A percentile compares a stretch with the other conserved stretches of the same genome.
phyloP scores from a whole-genome alignment of 1,139 yeast genomes.

The Protomyces pachydermus region DNA sequence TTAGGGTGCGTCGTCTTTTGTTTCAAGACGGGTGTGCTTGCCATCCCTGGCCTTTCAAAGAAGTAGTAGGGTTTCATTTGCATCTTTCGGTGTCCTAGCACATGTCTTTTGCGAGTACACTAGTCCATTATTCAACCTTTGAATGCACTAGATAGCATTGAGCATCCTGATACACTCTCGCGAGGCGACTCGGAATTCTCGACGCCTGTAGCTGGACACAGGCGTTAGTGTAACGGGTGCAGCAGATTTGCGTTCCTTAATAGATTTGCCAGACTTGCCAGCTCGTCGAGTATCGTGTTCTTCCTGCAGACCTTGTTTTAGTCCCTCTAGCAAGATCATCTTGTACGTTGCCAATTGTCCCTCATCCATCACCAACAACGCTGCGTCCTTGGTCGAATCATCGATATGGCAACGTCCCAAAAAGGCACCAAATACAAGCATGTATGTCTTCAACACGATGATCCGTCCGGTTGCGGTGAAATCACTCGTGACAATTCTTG shows the following conservation, averaged over 20 bases:
- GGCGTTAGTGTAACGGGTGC: background rate
- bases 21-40: conserved; percentile 35
- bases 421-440: background rate
- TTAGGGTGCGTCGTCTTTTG: conserved; percentile 63
- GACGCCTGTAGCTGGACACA: background rate
- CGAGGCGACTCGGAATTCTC: background rate
- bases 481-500: background rate
- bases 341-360: background rate
- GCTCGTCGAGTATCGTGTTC: background rate
- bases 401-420: background rate
- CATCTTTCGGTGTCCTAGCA: background rate
- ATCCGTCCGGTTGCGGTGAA: background rate
- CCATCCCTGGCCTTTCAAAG: conserved; percentile 15
- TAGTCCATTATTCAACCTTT: background rate
- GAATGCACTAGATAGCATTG: background rate
- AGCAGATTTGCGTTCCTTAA: background rate
- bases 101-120: too few species aligned
- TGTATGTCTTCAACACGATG: background rate
- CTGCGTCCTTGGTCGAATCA: background rate
- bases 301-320: background rate
- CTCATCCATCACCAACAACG: background rate
- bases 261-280: background rate
- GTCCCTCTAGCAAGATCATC: background rate
- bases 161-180: background rate
- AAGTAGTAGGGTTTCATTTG: background rate